Conservation (phyloP, 768 basidiomycete species). For the Termitomyces sp. region DNA sequence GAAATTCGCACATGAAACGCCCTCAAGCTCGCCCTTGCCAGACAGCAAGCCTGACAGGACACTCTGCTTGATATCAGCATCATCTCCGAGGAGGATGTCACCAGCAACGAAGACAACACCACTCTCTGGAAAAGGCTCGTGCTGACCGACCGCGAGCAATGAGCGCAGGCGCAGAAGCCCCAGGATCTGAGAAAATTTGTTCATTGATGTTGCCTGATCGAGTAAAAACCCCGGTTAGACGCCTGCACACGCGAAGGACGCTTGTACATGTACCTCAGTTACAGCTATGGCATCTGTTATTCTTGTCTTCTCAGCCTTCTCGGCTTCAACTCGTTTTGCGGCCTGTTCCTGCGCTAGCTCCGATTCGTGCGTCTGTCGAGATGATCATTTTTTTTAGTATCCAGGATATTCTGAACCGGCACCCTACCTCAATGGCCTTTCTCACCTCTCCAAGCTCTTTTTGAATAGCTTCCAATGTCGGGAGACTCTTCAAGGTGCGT, state of each 20-base stretch:
- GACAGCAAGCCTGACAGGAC: conserved; percentile 51
- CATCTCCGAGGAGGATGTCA: conserved; percentile 52
- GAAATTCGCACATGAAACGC: conserved; percentile 51
- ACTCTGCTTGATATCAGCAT: conserved; percentile 41
- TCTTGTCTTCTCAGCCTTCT: conserved; percentile 49
- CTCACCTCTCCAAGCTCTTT: conserved; percentile 83
- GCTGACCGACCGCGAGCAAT: conserved; percentile 37
- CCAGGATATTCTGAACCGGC: neutral
- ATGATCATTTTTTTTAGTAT: conserved; percentile 6
- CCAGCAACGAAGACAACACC: conserved; percentile 46
- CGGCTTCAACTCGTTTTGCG: conserved; percentile 47
- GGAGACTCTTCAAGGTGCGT: conserved; percentile 63
- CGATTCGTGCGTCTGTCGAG: conserved; percentile 51
- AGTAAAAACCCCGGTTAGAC: neutral
- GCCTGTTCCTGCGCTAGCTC: conserved; percentile 54
- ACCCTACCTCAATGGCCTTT: conserved; percentile 73
- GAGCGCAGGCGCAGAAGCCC: conserved; percentile 55
- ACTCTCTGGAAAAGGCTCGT: conserved; percentile 43
- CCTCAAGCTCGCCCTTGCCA: conserved; percentile 54
- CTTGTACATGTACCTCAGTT: conserved; percentile 43
- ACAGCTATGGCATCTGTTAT: conserved; percentile 49
- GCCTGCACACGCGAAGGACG: neutral
- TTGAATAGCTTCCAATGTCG: conserved; percentile 68
- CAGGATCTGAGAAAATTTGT: conserved; percentile 46
- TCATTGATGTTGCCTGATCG: conserved; percentile 35